These are phyloP conservation scores for Solanum chmielewskii DNA, from an alignment of 257 asterid species.

Conservation along the genomic window DNA sequence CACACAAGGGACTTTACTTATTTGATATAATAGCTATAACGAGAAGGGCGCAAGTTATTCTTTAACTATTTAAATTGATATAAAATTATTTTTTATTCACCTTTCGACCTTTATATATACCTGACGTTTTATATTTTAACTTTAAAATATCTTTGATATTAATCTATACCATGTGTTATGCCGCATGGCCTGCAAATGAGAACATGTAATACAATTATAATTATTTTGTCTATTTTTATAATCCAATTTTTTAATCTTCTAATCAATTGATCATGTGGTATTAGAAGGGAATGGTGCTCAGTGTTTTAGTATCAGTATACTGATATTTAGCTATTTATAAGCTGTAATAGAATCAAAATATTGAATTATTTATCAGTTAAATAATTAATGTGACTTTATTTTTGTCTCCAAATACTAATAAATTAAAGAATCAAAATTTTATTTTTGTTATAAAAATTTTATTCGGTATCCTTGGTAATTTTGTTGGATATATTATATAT, in stretches of 20 bases:
- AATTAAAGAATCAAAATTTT: background rate
- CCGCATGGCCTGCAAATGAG: background rate
- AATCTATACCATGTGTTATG: background rate
- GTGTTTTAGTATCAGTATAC: background rate
- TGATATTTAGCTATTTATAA: background rate
- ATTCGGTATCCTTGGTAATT: background rate
- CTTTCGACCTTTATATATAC: fast-evolving
- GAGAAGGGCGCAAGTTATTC: fast-evolving
- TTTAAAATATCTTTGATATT: too few species aligned
- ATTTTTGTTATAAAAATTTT: too few species aligned
- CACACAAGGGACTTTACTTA: background rate
- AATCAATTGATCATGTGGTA: background rate
- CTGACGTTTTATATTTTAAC: background rate
- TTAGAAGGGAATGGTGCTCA: background rate
- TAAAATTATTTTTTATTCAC: background rate
- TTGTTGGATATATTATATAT: background rate
- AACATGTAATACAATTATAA: background rate
- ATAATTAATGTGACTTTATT: background rate
- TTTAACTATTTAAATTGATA: background rate
- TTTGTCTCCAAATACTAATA: background rate
- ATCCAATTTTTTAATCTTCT: background rate
- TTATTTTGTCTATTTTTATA: background rate
- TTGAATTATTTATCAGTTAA: background rate
- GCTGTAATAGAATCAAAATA: background rate
- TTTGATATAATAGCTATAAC: background rate